A percentile compares a stretch with the other conserved stretches of the same genome.
These are phyloP conservation scores for Rhodosporidiobolus odoratus DNA, from an alignment of 768 basidiomycete species.

Conservation along the genomic window DNA sequence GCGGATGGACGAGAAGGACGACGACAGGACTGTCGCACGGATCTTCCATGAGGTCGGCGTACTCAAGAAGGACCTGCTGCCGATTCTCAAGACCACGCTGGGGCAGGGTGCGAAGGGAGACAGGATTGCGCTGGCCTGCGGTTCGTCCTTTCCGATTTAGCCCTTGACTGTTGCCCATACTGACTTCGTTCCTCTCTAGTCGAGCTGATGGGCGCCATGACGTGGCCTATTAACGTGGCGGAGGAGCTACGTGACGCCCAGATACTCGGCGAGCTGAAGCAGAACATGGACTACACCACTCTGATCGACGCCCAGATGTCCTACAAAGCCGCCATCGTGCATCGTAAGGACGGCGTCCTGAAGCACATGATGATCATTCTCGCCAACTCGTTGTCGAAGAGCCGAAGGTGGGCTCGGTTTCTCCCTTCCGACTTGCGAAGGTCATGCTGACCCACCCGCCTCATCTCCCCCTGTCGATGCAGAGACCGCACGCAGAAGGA, in stretches of 20 bases:
- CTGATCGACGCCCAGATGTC: constrained; percentile 71
- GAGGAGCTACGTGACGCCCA: constrained; percentile 89
- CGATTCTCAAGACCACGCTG: constrained; percentile 74
- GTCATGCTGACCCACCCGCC: background rate
- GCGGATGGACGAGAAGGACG: constrained; percentile 94
- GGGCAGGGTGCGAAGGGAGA: constrained; percentile 62
- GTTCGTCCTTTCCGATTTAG: constrained; percentile 21
- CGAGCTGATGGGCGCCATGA: constrained; percentile 92
- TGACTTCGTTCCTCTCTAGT: constrained; percentile 43
- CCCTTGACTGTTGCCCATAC: background rate
- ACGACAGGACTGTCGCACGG: constrained; percentile 89
- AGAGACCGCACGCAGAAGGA: constrained; percentile 71
- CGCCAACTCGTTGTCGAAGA: constrained; percentile 60
- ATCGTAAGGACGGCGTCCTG: constrained; percentile 2
- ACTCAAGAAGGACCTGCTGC: constrained; percentile 77
- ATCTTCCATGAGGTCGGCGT: constrained; percentile 86
- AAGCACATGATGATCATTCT: constrained; percentile 58
- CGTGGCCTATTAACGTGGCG: constrained; percentile 95
- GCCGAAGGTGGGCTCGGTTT: constrained; percentile 47
- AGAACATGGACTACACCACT: constrained; percentile 67
- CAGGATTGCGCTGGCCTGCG: constrained; percentile 64
- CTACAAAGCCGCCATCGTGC: constrained; percentile 78
- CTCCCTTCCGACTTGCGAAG: background rate
- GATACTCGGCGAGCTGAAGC: constrained; percentile 56
- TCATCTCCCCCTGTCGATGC: background rate